Evolutionary conservation across 75 land plant species (phyloP), one percentile per base, ranked within the genome.

Genomic region (Sequoia sempervirens): DNA sequence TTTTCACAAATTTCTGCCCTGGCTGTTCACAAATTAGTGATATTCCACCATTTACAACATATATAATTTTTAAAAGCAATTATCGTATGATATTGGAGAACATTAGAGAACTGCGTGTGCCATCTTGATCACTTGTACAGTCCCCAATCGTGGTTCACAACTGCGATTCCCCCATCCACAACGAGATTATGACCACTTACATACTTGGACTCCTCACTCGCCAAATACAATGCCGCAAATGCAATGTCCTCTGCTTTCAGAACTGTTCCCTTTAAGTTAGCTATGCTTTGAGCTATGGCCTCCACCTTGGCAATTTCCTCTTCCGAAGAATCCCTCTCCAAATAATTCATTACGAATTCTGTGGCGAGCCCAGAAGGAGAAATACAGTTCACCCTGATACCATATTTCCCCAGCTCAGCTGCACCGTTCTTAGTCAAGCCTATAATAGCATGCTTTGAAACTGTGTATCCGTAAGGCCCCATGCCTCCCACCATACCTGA

Each of bases 341-440:
- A 32, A 15, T 72, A 72, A 9, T 72, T 4, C 5, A 72, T 13
- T 34, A 34, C n/a, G 9, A 72, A 14, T 12, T 4, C 74, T 14
- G n/a, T 72, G n/a, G 74, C 74, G 14, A 93, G 85, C 30, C 79
- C 85, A 10, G 54, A 69, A 6, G 94, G 94, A 37, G 94, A 91
- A 11, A 93, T 82, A 81, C 86, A 85, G 47, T 92, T 92, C 41
- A 92, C 85, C 15, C 93, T 75, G 17, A 92, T 81, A 26, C 93
- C 93, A 32, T 73, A 68, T n/a, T 46, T 83, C 38, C 89, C 80
- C 20, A 92, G 85, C 86, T 92, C 92, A 0, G 81, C 56, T 2
- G 92, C 87, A 30, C 66, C 80, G 2, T 87, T 82, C 84, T 81
- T 90, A 5, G 86, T 90, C 9, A 92, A 38, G 0, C 90, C 93